Conservation (phyloP, 768 basidiomycete species). For the Royoungia palumana region DNA sequence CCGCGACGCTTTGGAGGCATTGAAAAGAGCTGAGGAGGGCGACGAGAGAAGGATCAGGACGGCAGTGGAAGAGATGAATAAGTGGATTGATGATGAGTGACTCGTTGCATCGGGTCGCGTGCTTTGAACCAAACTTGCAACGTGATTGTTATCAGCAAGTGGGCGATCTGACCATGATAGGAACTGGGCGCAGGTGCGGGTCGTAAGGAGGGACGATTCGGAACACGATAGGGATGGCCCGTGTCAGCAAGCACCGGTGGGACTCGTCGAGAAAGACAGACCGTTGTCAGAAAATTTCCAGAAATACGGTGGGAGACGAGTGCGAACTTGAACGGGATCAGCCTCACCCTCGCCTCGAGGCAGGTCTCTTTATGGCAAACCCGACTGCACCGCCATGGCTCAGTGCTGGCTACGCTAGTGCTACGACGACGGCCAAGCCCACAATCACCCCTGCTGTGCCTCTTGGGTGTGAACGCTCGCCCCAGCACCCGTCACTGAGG, state of each 20-base stretch:
- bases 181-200: slow-evolving; percentile 16
- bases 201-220: slow-evolving; percentile 20
- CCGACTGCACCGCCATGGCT: slow-evolving; percentile 4
- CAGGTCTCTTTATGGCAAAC: slow-evolving; percentile 6
- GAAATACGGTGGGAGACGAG: no score
- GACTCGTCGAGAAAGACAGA: no score
- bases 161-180: slow-evolving; percentile 33
- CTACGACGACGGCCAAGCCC: no score
- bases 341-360: slow-evolving; percentile 29
- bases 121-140: slow-evolving; percentile 6
- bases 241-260: no score
- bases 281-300: slow-evolving; percentile 4
- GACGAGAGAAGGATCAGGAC: neutral
- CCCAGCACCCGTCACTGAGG: no score
- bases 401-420: no score
- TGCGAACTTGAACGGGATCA: neutral
- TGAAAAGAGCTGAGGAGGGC: neutral
- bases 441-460: no score
- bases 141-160: slow-evolving; percentile 25
- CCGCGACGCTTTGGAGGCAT: slow-evolving; percentile 33
- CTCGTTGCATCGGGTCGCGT: slow-evolving; percentile 30
- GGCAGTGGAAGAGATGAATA: slow-evolving; percentile 11
- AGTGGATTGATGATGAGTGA: slow-evolving; percentile 18
- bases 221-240: slow-evolving; percentile 2
- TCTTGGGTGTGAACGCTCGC: no score